Percentiles rank a stretch among this genome's conserved stretches.
phyloP scores from a whole-genome alignment of 192 early-diverging fungal genomes.

The Spinellus fusiger region DNA sequence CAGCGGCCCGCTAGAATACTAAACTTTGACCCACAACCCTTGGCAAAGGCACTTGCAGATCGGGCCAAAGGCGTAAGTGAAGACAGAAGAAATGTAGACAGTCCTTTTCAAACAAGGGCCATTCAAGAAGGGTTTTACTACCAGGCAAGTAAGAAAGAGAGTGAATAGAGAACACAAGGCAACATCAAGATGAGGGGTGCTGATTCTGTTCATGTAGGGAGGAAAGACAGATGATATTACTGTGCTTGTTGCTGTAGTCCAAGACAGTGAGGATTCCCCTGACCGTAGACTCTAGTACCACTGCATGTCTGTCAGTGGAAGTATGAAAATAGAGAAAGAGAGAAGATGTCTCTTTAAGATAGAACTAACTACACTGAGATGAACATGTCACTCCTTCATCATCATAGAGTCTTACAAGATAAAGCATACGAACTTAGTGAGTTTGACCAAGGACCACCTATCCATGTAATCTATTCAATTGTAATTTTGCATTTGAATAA shows the following conservation, averaged over 20 bases:
- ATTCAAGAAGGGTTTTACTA: constrained; percentile 78
- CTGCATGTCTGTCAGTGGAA: background rate
- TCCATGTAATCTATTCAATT: too few species aligned
- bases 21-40: constrained; percentile 59
- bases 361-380: too few species aligned
- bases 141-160: constrained; percentile 17
- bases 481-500: too few species aligned
- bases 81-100: constrained; percentile 63
- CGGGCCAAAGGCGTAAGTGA: constrained; percentile 74
- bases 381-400: background rate
- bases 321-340: background rate
- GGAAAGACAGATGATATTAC: constrained; percentile 96
- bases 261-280: constrained; percentile 20
- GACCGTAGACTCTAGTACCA: constrained; percentile 7
- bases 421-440: background rate
- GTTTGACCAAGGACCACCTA: background rate
- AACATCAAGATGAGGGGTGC: constrained; percentile 15
- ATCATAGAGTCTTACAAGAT: background rate
- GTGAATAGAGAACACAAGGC: background rate
- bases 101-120: constrained; percentile 89
- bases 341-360: background rate
- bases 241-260: constrained; percentile 80
- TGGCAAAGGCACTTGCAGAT: constrained; percentile 73
- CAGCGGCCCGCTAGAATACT: constrained; percentile 16
- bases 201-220: constrained; percentile 50